Base-by-base conservation (phyloP, 2,329 filamentous ascomycete species). In the Coniella vitis region DNA sequence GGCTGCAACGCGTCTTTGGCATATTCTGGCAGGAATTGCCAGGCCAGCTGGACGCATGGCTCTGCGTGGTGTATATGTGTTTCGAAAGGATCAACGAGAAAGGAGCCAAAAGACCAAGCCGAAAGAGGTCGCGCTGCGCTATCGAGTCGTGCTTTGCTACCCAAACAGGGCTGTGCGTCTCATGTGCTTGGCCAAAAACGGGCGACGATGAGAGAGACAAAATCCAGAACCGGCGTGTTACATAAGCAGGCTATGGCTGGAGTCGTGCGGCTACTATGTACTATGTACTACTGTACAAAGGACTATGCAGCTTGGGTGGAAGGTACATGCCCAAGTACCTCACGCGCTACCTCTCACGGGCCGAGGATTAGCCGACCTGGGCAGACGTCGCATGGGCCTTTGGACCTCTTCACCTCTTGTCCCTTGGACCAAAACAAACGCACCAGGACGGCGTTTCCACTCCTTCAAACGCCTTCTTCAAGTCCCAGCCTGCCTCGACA, bases 41-140 rank as follows among this genome's bases (percentile, higher is more conserved):
- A 47, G 36, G 32, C 42, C 41, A 37, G 38, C 34, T 46, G 42
- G 29, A n/a, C 52, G 52, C 52, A 54, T 53, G n/a, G 44, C 43
- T 53, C 25, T 29, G 25, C 25, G 5, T 29, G 25, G 25, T 40
- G 38, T 16, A 17, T 25, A 10, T n/a, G 16, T 16, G n/a, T 14
- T 20, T 32, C 20, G 10, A 12, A 12, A 4, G 13, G 14, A 21
- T 5, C 16, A 22, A 7, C 17, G 20, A 9, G 14, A 22, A 14
- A 35, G 12, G 5, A 20, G 9, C 4, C 12, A 4, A 8, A 7
- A n/a, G 12, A 5, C 25, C 10, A 10, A 29, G 25, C 25, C 5
- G 10, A 10, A 29, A 29, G 10, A 10, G 10, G 25, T 29, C 10
- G 25, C n/a, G n/a, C n/a, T n/a, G n/a, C n/a, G n/a, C n/a, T n/a